A percentile compares a stretch with the other conserved stretches of the same genome.
These are phyloP conservation scores for Diaporthe ilicicola DNA, from an alignment of 2,329 filamentous ascomycete species.

Conservation along the genomic window DNA sequence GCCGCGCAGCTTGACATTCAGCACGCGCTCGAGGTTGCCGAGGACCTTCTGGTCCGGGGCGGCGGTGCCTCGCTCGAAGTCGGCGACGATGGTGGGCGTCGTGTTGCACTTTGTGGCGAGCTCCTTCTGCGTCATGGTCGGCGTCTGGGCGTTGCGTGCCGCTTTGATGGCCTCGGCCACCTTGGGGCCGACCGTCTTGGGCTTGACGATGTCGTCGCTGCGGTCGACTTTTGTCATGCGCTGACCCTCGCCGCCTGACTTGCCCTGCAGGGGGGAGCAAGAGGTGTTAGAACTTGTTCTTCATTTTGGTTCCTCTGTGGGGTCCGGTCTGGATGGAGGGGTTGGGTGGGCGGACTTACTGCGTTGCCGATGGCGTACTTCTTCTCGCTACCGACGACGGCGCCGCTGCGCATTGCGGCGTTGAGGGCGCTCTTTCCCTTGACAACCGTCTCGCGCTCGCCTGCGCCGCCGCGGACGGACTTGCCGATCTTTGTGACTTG, in stretches of 20 bases:
- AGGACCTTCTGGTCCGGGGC: slow-evolving; percentile 86
- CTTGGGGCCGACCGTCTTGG: slow-evolving; percentile 83
- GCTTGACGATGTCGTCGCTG: slow-evolving; percentile 96
- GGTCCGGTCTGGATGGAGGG: too few relatives aligned
- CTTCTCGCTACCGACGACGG: slow-evolving; percentile 88
- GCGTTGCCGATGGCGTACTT: slow-evolving; percentile 81
- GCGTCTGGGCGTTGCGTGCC: slow-evolving; percentile 81
- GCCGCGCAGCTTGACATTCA: slow-evolving; percentile 89
- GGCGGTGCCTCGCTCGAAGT: slow-evolving; percentile 84
- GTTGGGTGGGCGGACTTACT: slow-evolving; percentile 60
- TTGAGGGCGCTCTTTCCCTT: slow-evolving; percentile 86
- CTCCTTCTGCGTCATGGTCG: slow-evolving; percentile 96
- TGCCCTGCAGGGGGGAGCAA: slow-evolving; percentile 51
- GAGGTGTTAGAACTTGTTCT: not conserved
- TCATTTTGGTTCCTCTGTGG: not conserved
- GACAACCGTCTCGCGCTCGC: slow-evolving; percentile 84
- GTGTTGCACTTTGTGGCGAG: slow-evolving; percentile 90
- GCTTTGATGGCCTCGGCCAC: slow-evolving; percentile 86
- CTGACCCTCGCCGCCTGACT: slow-evolving; percentile 77
- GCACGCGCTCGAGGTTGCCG: slow-evolving; percentile 78
- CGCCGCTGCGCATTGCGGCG: slow-evolving; percentile 84
- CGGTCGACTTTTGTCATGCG: slow-evolving; percentile 98
- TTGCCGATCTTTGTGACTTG: slow-evolving; percentile 91
- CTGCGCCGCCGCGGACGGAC: slow-evolving; percentile 75
- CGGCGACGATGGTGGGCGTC: slow-evolving; percentile 79